These are phyloP conservation scores for Cyclotella distinguenda DNA, from an alignment of 108 stramenopile genomes.

Conservation along the genomic window DNA sequence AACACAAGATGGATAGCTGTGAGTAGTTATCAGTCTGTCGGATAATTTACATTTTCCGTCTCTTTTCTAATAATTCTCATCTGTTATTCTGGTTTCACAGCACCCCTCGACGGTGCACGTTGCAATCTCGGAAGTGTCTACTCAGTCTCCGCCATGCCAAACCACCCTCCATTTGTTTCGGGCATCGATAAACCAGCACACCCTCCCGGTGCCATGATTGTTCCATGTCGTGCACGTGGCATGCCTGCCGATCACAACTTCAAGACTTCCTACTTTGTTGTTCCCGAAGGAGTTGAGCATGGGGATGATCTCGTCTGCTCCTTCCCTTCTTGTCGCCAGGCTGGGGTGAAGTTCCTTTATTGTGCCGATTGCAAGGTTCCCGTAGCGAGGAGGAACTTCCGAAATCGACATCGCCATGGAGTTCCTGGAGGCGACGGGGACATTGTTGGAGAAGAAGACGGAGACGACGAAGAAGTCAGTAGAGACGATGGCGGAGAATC, in stretches of 20 bases:
- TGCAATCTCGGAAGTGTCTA: neutral
- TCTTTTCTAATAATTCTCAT: too few relatives aligned
- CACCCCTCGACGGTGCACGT: too few relatives aligned
- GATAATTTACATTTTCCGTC: too few relatives aligned
- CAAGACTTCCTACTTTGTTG: constrained; percentile 84
- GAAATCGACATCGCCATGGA: constrained; percentile 71
- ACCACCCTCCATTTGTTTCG: too few relatives aligned
- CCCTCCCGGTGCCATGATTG: constrained; percentile 30
- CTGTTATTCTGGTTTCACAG: too few relatives aligned
- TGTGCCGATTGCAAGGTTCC: constrained; percentile 74
- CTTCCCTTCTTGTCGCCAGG: constrained; percentile 75
- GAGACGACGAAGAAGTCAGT: constrained; percentile 13
- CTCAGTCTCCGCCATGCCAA: too few relatives aligned
- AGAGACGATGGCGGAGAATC: constrained; percentile 3
- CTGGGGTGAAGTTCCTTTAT: constrained; percentile 81
- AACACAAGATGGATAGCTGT: constrained; percentile 3
- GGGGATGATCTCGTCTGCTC: constrained; percentile 86
- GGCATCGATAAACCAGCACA: constrained; percentile 14
- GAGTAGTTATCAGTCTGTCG: neutral
- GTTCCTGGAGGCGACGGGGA: constrained; percentile 26
- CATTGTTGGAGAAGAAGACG: constrained; percentile 11
- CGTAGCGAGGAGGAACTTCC: constrained; percentile 79
- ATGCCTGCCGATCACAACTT: constrained; percentile 56
- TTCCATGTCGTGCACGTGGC: constrained; percentile 55
- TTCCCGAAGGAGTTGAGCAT: constrained; percentile 79